Evolutionary conservation across 108 stramenopile species (phyloP).

Genomic region (Cyclotella cryptica): DNA sequence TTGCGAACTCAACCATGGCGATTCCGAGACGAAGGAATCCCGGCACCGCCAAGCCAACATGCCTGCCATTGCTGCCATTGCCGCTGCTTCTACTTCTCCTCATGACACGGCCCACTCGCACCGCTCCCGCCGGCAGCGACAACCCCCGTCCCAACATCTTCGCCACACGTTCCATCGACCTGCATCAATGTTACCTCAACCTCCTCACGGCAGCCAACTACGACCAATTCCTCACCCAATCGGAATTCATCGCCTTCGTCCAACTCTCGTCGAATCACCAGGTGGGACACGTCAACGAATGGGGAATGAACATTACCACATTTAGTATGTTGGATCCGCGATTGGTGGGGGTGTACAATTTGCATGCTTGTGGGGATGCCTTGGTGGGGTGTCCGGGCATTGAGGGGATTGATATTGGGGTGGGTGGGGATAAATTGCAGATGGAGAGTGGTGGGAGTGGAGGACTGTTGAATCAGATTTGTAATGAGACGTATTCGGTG

Average conservation of each 20-base stretch:
- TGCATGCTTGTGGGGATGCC: slow-evolving; percentile 43
- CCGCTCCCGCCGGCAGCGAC: no score
- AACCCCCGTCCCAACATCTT: no score
- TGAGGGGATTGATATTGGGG: slow-evolving; percentile 42
- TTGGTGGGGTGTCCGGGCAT: slow-evolving; percentile 39
- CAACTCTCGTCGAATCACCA: slow-evolving; percentile 9
- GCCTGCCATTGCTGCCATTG: no score
- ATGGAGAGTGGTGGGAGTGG: neutral
- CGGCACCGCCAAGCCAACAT: no score
- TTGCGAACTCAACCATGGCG: no score
- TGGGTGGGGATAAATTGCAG: slow-evolving; percentile 13
- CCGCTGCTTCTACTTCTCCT: no score
- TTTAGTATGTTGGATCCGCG: slow-evolving; percentile 29
- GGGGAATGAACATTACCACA: slow-evolving; percentile 21
- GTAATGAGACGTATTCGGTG: neutral
- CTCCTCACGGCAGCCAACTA: slow-evolving; percentile 20
- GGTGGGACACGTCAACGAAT: slow-evolving; percentile 10
- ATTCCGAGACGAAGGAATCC: no score
- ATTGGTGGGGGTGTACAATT: slow-evolving; percentile 36
- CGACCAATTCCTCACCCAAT: slow-evolving; percentile 28
- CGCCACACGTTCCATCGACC: slow-evolving; percentile 8
- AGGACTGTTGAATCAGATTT: slow-evolving; percentile 2
- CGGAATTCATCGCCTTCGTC: slow-evolving; percentile 39
- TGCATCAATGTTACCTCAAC: slow-evolving; percentile 36
- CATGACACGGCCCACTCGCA: no score